Conservation (phyloP, 495 filamentous ascomycete genomes). For the Tuber aestivum region DNA sequence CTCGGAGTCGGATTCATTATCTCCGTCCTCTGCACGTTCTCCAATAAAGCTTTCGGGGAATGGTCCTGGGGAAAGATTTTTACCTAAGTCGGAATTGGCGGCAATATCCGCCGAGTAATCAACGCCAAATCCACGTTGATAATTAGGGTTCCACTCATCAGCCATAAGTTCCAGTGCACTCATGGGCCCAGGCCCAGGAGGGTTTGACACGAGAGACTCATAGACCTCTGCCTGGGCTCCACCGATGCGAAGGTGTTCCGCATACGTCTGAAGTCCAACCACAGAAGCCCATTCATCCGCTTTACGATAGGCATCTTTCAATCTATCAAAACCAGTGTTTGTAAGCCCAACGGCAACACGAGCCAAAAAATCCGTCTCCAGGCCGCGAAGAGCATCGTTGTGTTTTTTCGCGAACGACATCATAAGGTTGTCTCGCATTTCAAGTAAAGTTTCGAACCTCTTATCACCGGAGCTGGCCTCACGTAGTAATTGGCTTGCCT, state of each 20-base stretch:
- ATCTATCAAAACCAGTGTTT: background rate
- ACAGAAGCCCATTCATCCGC: background rate
- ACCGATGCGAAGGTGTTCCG: accelerated
- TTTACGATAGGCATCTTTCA: background rate
- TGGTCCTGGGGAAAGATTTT: background rate
- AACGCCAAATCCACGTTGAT: background rate
- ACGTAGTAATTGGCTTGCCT: background rate
- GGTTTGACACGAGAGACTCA: background rate
- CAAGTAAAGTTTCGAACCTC: background rate
- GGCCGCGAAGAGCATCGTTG: background rate
- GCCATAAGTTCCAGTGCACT: background rate
- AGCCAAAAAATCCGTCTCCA: background rate
- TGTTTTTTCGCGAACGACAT: background rate
- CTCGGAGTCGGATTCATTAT: background rate
- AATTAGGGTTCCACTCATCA: background rate
- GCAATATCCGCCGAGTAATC: background rate
- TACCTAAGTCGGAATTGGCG: background rate
- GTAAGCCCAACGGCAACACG: background rate
- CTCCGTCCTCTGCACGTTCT: background rate
- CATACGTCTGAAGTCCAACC: background rate
- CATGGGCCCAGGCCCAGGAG: background rate
- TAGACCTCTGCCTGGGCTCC: background rate
- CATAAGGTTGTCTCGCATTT: background rate
- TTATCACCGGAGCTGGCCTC: background rate
- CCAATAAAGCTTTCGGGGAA: background rate